Evolutionary conservation across 2,329 filamentous ascomycete species (phyloP), one percentile per base, ranked within the genome.

Genomic region (Fusarium dlaminii): DNA sequence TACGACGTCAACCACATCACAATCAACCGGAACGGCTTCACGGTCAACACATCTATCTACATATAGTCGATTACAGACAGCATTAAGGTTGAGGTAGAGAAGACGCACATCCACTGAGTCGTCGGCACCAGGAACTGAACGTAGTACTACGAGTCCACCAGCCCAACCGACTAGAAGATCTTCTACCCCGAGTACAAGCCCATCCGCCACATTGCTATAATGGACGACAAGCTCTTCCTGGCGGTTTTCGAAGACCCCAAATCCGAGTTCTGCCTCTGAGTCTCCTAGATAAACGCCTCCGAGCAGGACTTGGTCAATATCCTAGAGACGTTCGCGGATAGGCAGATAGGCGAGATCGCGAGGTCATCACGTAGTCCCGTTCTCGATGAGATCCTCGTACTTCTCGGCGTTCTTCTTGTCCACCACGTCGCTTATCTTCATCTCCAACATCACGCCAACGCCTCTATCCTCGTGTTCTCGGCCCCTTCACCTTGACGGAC

Each of bases 321-420:
- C 40, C 17, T 9, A 14, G 14, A 4, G 15, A 24, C 15, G 7
- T 43, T 7, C 8, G 9, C 7, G 40, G n/a, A 43, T 14, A 17
- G 0, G 10, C 15, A 11, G n/a, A 24, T 43, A 15, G n/a, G 14
- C 15, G n/a, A 24, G 40, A 43, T 24, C 40, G 22, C 40, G 22
- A 11, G n/a, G 40, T 17, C 0, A 43, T 6, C 42, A 27, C n/a
- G 0, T 4, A 27, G n/a, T n/a, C 42, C 8, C n/a, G 42, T 7
- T 27, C 15, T 27, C 27, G 42, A 6, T 3, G 5, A 11, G 10
- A n/a, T 27, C 24, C 42, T 0, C 3, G 10, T 8, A 18, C 10
- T 27, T 43, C 1, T 43, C 17, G 15, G n/a, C 42, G 20, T 9
- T 40, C 37, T 40, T 30, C 30, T 10, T 40, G 20, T 40, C 8